Conservation (phyloP, 768 basidiomycete genomes). For the Scleroderma bovista region DNA sequence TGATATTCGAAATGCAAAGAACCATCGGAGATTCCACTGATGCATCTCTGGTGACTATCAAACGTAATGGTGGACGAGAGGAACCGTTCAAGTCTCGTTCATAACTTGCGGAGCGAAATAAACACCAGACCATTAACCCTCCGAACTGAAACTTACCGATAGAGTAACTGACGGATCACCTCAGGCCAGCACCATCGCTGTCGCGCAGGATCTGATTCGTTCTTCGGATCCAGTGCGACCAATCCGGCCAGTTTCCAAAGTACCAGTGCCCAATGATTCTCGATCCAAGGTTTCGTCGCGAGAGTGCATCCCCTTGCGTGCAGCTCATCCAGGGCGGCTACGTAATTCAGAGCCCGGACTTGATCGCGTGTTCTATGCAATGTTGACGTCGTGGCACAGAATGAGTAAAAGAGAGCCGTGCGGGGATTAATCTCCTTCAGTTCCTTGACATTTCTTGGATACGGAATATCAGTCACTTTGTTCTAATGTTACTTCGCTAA, state of each 20-base stretch:
- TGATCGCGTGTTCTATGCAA: constrained; percentile 15
- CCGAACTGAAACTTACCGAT: constrained; percentile 51
- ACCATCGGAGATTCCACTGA: constrained; percentile 77
- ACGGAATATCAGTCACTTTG: constrained; percentile 2
- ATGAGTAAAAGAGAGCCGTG: constrained; percentile 55
- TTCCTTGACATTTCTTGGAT: constrained; percentile 43
- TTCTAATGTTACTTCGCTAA: not conserved
- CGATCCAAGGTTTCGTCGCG: constrained; percentile 76
- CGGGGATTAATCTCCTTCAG: constrained; percentile 50
- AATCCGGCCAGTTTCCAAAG: constrained; percentile 95
- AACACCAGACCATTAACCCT: not conserved
- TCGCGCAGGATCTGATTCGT: constrained; percentile 38
- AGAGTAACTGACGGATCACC: constrained; percentile 76
- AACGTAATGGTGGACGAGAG: constrained; percentile 73
- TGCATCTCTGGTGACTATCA: constrained; percentile 80
- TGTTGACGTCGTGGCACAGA: constrained; percentile 38
- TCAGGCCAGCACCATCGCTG: constrained; percentile 81
- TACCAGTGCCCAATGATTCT: constrained; percentile 86
- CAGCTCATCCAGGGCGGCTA: constrained; percentile 52
- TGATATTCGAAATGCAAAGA: constrained; percentile 74
- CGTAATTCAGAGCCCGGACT: constrained; percentile 34
- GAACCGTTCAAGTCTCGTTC: constrained; percentile 79
- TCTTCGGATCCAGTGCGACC: constrained; percentile 65
- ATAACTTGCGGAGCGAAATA: constrained; percentile 50
- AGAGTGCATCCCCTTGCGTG: constrained; percentile 55